These are phyloP conservation scores for Mycena rosella DNA, from an alignment of 768 basidiomycete species.

Conservation along the genomic window DNA sequence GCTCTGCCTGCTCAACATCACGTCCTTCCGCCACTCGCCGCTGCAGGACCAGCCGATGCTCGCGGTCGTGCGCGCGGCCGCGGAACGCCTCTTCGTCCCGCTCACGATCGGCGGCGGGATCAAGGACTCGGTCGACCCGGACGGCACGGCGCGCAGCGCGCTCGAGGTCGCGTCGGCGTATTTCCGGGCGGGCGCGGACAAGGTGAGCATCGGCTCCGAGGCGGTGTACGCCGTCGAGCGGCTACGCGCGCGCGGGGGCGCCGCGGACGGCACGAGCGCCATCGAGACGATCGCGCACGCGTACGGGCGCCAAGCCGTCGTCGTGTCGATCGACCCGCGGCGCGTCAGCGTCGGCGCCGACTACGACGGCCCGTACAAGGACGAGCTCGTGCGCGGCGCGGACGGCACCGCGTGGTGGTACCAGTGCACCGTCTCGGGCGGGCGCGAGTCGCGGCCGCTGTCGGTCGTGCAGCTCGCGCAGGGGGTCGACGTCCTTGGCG, in stretches of 20 bases:
- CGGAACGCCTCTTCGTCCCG: conserved; percentile 94
- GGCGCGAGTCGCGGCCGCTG: conserved; percentile 83
- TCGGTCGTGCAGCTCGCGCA: conserved; percentile 93
- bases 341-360: conserved; percentile 81
- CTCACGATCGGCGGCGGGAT: conserved; percentile 99
- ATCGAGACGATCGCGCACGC: conserved; percentile 92
- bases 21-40: conserved; percentile 97
- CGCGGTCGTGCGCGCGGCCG: conserved; percentile 91
- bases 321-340: conserved; percentile 96
- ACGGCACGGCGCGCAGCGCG: conserved; percentile 88
- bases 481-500: conserved; percentile 92
- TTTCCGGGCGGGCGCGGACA: conserved; percentile 98
- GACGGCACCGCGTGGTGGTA: conserved; percentile 95
- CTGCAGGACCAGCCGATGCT: conserved; percentile 98
- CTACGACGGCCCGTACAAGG: conserved; percentile 72
- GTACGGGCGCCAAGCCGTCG: conserved; percentile 97
- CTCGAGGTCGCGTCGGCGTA: conserved; percentile 96
- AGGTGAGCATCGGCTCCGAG: conserved; percentile 97
- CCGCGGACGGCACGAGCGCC: conserved; percentile 79
- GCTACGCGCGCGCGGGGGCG: conserved; percentile 61
- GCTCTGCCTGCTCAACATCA: conserved; percentile 98
- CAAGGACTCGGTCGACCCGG: conserved; percentile 95
- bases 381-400: conserved; percentile 74
- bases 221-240: conserved; percentile 95
- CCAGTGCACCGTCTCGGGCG: conserved; percentile 96